Conservation (phyloP, 768 basidiomycete species). For the Mycena capillaripes region DNA sequence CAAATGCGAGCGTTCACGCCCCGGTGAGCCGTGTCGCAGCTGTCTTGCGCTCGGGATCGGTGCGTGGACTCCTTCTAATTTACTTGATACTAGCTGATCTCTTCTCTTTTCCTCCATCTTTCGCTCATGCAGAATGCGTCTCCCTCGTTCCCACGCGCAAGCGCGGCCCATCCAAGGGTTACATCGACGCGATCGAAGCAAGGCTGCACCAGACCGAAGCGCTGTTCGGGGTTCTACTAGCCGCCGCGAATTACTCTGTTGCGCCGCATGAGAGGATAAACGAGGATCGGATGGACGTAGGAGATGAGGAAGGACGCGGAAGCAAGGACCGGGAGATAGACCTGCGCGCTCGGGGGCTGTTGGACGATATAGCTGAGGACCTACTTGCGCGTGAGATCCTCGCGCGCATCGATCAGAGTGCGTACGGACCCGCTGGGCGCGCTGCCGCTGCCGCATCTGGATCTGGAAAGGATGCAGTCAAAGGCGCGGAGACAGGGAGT, state of each 20-base stretch:
- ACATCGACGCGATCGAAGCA: slow-evolving; percentile 95
- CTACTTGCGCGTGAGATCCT: slow-evolving; percentile 85
- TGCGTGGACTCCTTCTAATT: slow-evolving; percentile 50
- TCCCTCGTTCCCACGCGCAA: slow-evolving; percentile 85
- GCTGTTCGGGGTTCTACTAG: slow-evolving; percentile 84
- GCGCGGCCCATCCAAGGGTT: slow-evolving; percentile 91
- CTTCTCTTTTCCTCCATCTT: no score
- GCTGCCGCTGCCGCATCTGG: slow-evolving; percentile 41
- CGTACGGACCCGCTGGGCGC: slow-evolving; percentile 83
- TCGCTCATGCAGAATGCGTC: slow-evolving; percentile 72
- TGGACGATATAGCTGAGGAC: slow-evolving; percentile 57
- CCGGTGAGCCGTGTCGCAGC: slow-evolving; percentile 79
- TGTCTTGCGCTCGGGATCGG: slow-evolving; percentile 83
- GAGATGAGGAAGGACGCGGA: not conserved
- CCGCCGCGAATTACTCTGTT: slow-evolving; percentile 50
- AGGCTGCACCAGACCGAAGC: slow-evolving; percentile 95
- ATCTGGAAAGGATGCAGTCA: not conserved
- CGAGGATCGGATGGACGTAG: no score
- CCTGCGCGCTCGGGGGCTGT: slow-evolving; percentile 19
- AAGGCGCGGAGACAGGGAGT: slow-evolving; percentile 35
- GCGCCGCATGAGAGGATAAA: slow-evolving; percentile 5
- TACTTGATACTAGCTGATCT: not conserved
- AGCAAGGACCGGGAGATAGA: not conserved
- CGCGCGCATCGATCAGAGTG: slow-evolving; percentile 82
- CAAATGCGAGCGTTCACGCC: slow-evolving; percentile 82